A percentile compares a stretch with the other conserved stretches of the same genome.
phyloP scores from a whole-genome alignment of 2,329 filamentous ascomycete species.

The Akanthomyces muscarius region DNA sequence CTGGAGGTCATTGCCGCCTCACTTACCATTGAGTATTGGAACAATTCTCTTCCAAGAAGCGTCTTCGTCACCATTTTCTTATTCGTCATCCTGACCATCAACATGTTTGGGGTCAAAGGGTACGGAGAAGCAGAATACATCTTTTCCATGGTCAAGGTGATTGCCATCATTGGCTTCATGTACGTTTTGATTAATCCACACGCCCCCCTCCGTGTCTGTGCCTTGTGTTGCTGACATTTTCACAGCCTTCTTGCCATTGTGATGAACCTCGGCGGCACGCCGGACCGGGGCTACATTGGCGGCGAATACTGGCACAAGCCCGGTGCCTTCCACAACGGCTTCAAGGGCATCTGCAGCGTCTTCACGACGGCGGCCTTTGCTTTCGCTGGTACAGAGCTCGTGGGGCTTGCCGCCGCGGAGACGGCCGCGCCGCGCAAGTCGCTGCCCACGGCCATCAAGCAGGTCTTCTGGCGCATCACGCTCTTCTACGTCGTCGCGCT shows the following conservation, averaged over 20 bases:
- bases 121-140: slow-evolving; percentile 89
- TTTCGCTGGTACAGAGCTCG: slow-evolving; percentile 64
- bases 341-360: slow-evolving; percentile 68
- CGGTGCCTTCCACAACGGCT: slow-evolving; percentile 71
- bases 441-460: slow-evolving; percentile 74
- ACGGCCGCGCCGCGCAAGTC: slow-evolving; percentile 67
- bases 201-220: neutral
- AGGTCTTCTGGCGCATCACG: slow-evolving; percentile 83
- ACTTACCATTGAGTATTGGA: slow-evolving; percentile 81
- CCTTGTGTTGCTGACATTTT: slow-evolving; percentile 1
- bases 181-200: slow-evolving; percentile 37
- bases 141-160: slow-evolving; percentile 81
- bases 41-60: slow-evolving; percentile 57
- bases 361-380: slow-evolving; percentile 67
- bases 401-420: slow-evolving; percentile 66
- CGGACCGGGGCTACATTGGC: slow-evolving; percentile 66
- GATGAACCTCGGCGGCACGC: slow-evolving; percentile 70
- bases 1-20: slow-evolving; percentile 85
- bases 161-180: slow-evolving; percentile 86
- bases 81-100: slow-evolving; percentile 70
- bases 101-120: slow-evolving; percentile 81
- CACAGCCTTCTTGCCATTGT: slow-evolving; percentile 69
- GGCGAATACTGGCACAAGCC: slow-evolving; percentile 68
- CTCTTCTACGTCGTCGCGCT: slow-evolving; percentile 79
- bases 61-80: slow-evolving; percentile 84